Evolutionary conservation across 768 basidiomycete genomes (phyloP).

Genomic region (Amanita polypyramis): DNA sequence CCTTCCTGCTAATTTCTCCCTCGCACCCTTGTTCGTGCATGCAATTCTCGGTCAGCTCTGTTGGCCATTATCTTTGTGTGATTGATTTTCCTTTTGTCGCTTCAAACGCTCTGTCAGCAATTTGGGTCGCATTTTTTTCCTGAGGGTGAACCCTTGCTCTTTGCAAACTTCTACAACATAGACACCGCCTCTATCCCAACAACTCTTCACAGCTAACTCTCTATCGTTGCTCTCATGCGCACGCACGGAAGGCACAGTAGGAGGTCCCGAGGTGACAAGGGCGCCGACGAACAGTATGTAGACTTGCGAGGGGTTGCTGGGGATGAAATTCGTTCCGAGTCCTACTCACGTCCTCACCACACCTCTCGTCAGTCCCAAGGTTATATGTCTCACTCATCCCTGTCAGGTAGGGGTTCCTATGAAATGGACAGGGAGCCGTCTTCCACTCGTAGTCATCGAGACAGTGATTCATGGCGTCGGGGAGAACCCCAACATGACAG

Average conservation of each 20-base stretch:
- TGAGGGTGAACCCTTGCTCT: constrained; percentile 22
- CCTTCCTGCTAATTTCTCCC: background rate
- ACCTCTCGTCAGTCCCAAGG: constrained; percentile 37
- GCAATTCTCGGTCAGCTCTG: constrained; percentile 2
- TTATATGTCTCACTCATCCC: constrained; percentile 31
- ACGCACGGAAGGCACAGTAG: constrained; percentile 35
- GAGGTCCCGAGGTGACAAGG: constrained; percentile 42
- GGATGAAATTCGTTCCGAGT: constrained; percentile 42
- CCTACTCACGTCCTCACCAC: constrained; percentile 40
- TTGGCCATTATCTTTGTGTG: constrained; percentile 10
- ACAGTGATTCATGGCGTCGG: constrained; percentile 40
- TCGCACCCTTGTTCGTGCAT: background rate
- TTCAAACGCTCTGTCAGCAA: constrained; percentile 2
- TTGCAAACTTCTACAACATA: constrained; percentile 22
- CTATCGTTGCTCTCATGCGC: constrained; percentile 25
- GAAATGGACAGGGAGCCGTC: constrained; percentile 40
- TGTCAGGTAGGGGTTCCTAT: constrained; percentile 31
- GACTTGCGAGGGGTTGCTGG: constrained; percentile 26
- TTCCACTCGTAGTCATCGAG: constrained; percentile 42
- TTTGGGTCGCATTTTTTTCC: constrained; percentile 4
- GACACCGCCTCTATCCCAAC: constrained; percentile 16
- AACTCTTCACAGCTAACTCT: constrained; percentile 14
- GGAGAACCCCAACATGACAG: constrained; percentile 35
- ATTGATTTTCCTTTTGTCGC: constrained; percentile 1
- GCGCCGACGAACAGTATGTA: constrained; percentile 38